Evolutionary conservation across 2,329 filamentous ascomycete species (phyloP), one percentile per base, ranked within the genome.

Genomic region (Fusarium liriodendri): DNA sequence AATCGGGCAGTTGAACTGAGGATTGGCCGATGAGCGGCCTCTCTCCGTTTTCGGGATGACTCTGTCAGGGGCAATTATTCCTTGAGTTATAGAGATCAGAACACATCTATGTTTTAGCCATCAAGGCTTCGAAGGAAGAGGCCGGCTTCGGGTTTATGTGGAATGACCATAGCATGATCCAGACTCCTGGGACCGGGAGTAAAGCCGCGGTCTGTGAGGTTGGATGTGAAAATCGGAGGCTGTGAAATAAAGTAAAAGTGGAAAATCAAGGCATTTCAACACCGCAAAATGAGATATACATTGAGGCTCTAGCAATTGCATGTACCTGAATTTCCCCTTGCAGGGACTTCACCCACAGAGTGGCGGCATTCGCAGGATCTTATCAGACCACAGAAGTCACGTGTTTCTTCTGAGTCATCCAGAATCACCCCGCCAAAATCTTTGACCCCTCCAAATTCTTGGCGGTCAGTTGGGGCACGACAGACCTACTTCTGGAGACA

Each of bases 391-490:
- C 18, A 4, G 9, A 6, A 13, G 61, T 76, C 74, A 76, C 74
- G 74, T 76, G 74, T 27, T 32, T 27, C 13, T 38, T 66, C 73
- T 76, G 75, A 77, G 73, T 77, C 75, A 77, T 77, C 63, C 60
- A 71, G n/a, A 47, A 61, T 57, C 59, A 76, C 73, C 76, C 76
- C 76, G 71, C 75, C 76, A 76, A 77, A 77, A 66, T 64, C 66
- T 74, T 76, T 64, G 66, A 77, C 76, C 76, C 76, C 76, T 77
- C 76, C 76, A 75, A 72, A 72, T 35, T 50, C 69, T 66, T 58
- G 66, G 63, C 63, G 60, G 61, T 66, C 61, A 70, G 62, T 73
- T 73, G 70, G 65, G 72, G 69, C 68, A 68, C 42, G 45, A 58
- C 25, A 74, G 59, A 77, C 70, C 73, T 76, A 69, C 64, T 65